Percentiles rank a stretch among this genome's conserved stretches.
phyloP scores from a whole-genome alignment of 495 filamentous ascomycete species.

The Penicillium diatomitis region DNA sequence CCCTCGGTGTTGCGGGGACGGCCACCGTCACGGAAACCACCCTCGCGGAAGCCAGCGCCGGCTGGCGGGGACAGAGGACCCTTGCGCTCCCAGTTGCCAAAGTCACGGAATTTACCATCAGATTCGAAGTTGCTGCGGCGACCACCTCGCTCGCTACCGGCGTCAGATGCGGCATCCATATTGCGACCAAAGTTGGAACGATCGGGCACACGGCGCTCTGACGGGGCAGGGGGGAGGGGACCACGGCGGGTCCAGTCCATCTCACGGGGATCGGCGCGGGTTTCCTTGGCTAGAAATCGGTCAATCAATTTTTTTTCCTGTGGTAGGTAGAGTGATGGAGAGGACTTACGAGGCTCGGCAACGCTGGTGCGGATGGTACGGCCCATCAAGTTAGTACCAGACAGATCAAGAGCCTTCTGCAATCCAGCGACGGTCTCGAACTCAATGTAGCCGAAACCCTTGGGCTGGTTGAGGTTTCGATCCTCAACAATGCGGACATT shows the following conservation, averaged over 20 bases:
- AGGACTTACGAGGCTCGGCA: slow-evolving; percentile 68
- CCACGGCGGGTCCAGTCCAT: slow-evolving; percentile 84
- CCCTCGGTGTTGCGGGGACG: slow-evolving; percentile 60
- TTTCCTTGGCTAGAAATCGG: slow-evolving; percentile 58
- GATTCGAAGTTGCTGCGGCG: slow-evolving; percentile 50
- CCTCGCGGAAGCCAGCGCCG: slow-evolving; percentile 47
- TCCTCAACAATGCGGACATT: slow-evolving; percentile 95
- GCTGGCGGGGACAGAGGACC: slow-evolving; percentile 74
- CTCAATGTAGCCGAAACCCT: slow-evolving; percentile 97
- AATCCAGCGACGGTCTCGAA: slow-evolving; percentile 82
- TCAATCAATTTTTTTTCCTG: slow-evolving; percentile 17
- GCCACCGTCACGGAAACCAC: slow-evolving; percentile 53
- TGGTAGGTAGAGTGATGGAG: neutral
- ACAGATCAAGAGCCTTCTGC: slow-evolving; percentile 80
- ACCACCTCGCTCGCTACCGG: slow-evolving; percentile 41
- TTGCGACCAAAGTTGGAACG: slow-evolving; percentile 40
- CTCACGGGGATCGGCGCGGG: slow-evolving; percentile 36
- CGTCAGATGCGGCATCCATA: slow-evolving; percentile 43
- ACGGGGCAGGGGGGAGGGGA: slow-evolving; percentile 62
- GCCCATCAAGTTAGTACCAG: slow-evolving; percentile 70
- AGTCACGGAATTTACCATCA: slow-evolving; percentile 79
- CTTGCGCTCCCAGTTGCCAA: slow-evolving; percentile 91
- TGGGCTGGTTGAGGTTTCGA: slow-evolving; percentile 80
- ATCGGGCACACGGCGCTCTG: slow-evolving; percentile 41
- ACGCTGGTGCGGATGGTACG: slow-evolving; percentile 81